Percentiles rank a stretch among this genome's conserved stretches.
Evolutionary conservation across 2,329 filamentous ascomycete species (phyloP).

Genomic region (Aureobasidium subglaciale): DNA sequence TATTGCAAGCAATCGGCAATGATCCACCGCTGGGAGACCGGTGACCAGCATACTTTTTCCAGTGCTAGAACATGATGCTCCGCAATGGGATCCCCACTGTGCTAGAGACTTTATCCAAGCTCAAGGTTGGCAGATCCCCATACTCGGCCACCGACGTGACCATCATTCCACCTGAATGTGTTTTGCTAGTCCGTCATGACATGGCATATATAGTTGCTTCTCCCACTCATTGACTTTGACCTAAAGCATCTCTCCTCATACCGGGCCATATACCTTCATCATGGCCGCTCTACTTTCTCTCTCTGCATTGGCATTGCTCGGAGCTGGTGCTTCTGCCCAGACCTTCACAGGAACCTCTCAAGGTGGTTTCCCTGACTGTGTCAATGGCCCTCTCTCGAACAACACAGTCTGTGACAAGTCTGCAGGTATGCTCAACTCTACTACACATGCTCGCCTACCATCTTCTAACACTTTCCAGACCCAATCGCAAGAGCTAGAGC

Average conservation of each 20-base stretch:
- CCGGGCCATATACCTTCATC: not conserved
- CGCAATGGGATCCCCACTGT: not conserved
- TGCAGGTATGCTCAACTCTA: constrained; percentile 23
- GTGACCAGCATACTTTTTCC: not conserved
- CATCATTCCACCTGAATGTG: constrained; percentile 2
- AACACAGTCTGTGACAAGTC: constrained; percentile 45
- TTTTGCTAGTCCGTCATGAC: not conserved
- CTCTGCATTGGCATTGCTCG: constrained; percentile 9
- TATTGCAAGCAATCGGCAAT: not conserved
- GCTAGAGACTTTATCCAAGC: constrained; percentile 14
- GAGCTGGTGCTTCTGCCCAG: constrained; percentile 7
- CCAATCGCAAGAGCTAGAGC: constrained; percentile 37
- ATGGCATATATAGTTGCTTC: constrained; percentile 9
- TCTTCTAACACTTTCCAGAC: constrained; percentile 16
- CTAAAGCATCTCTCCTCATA: not conserved
- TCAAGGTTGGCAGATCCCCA: constrained; percentile 11
- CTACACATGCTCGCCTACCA: not conserved
- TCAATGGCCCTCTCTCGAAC: constrained; percentile 41
- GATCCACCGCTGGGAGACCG: not conserved
- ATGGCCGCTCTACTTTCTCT: constrained; percentile 15
- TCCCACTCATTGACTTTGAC: not conserved
- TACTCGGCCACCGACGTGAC: not conserved
- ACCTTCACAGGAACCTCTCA: not conserved
- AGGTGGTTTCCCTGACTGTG: constrained; percentile 43
- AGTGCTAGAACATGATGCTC: not conserved